Base-by-base conservation (phyloP, 495 filamentous ascomycete species). In the Penicillium robsamsonii region DNA sequence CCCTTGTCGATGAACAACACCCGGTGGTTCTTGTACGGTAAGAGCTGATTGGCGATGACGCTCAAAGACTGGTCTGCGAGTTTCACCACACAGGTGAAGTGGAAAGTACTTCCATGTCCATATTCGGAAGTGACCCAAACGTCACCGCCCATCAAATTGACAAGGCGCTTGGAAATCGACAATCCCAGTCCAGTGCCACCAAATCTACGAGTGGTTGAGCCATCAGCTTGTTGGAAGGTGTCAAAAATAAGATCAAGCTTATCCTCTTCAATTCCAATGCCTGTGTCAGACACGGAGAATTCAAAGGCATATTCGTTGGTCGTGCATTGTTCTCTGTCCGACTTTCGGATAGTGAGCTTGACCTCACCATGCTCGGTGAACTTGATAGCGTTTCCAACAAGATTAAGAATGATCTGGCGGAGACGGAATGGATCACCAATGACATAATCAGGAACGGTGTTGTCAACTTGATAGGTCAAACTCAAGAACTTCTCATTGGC, bases 221-320 rank as follows among this genome's bases (percentile, higher is more conserved):
- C 94, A 74, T 99, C 94, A 10, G 94, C 94, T 75, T 99, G 94
- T 66, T 96, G 95, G 85, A 99, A 99, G 13, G 94, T 99, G 72
- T 97, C 94, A 69, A 99, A 99, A 70, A 99, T 99, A 55, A 97
- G 75, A 69, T 97, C 92, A 25, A 97, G 84, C 75, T 99, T 99
- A 68, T 97, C 94, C 47, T 87, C 81, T 67, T 93, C 90, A 58
- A 99, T 97, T 62, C 94, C 94, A 66, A 99, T 99, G 50, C 94
- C 94, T 24, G 95, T 99, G 67, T 99, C 94, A 3, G 91, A 89
- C 37, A 99, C 94, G 17, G 92, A 89, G 73, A 99, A 97, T 70
- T 97, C 90, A 66, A 97, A 94, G 13, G 91, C 90, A 65, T 95
- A 96, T 67, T 96, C 89, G 59, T 87, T 84, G 24, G 80, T 77